A percentile compares a stretch with the other conserved stretches of the same genome.
Conservation (phyloP, 805 yeast species). For the Saccharomyces eubayanus region DNA sequence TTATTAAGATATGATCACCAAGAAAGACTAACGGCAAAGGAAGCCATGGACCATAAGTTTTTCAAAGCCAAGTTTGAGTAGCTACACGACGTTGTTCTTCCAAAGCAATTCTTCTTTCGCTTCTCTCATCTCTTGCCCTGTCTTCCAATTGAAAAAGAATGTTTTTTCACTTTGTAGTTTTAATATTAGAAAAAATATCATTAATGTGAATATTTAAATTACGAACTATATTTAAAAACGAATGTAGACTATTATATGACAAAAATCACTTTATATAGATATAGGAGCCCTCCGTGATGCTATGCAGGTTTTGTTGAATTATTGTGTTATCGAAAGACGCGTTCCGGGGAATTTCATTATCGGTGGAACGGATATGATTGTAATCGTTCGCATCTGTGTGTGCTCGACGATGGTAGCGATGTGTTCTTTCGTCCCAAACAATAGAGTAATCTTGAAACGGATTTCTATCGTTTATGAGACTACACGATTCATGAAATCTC, state of each 20-base stretch:
- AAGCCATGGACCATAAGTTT: constrained; percentile 62
- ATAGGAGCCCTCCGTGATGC: background rate
- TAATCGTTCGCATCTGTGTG: background rate
- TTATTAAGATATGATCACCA: constrained; percentile 81
- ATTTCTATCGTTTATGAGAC: constrained; percentile 17
- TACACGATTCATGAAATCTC: constrained; percentile 11
- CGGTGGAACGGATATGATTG: background rate
- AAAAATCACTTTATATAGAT: background rate
- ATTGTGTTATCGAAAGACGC: background rate
- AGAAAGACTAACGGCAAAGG: constrained; percentile 78
- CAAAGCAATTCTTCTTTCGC: background rate
- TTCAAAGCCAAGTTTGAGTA: constrained; percentile 27
- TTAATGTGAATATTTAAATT: background rate
- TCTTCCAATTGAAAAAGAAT: background rate
- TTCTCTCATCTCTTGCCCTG: background rate
- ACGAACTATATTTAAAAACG: background rate
- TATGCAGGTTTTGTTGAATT: background rate
- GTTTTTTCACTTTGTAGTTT: background rate
- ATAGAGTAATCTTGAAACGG: background rate
- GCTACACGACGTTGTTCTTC: background rate
- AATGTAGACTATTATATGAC: background rate
- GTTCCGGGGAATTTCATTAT: background rate
- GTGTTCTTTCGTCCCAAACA: background rate
- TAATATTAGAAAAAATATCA: background rate
- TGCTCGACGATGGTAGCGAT: background rate